Base-by-base conservation (phyloP, 768 basidiomycete species). In the Peribolospora kevripleyi region DNA sequence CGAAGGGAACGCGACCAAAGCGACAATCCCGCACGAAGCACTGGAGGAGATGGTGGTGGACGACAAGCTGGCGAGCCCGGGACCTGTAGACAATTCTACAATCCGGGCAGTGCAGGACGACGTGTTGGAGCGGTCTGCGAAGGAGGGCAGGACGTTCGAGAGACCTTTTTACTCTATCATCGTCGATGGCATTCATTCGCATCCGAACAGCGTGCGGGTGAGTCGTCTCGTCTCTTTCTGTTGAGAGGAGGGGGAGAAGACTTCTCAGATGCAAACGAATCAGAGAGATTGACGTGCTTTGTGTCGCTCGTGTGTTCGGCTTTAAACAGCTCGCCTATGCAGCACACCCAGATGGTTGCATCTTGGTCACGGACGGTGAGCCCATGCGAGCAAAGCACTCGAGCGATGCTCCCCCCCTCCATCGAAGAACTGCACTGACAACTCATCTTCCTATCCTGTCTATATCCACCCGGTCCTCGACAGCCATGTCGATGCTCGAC, bases 151-250 rank as follows among this genome's bases (percentile, higher is more conserved):
- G 7, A 36, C 42, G 39, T 77, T 78, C 68, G 72, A 72, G 61
- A 70, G 84, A 59, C 87, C 87, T 10, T 90, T 77, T 67, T 91
- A 84, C 62, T 84, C 81, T 54, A 70, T 90, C 53, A 91, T 90
- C 58, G 85, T 85, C 6, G 87, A 91, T 65, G 87, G 86, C 0
- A 77, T 87, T 54, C 87, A 91, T 64, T 82, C 78, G 9, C 86
- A 90, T 66, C 86, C 87, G 11, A 84, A 86, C 65, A 84, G 84
- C 48, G 82, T 90, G 55, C 72, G 82, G 62, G 82, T 25, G 25
- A 25, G 25, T 25, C 25, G 25, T 25, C 25, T 25, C 25, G 25
- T 25, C 25, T 25, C 25, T 25, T 25, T 25, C 25, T 25, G 25
- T 25, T 25, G 25, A 25, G 25, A 25, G 25, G 25, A 25, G 25